phyloP scores from a whole-genome alignment of 73 alveolate genomes.

The Effrenium voratum region DNA sequence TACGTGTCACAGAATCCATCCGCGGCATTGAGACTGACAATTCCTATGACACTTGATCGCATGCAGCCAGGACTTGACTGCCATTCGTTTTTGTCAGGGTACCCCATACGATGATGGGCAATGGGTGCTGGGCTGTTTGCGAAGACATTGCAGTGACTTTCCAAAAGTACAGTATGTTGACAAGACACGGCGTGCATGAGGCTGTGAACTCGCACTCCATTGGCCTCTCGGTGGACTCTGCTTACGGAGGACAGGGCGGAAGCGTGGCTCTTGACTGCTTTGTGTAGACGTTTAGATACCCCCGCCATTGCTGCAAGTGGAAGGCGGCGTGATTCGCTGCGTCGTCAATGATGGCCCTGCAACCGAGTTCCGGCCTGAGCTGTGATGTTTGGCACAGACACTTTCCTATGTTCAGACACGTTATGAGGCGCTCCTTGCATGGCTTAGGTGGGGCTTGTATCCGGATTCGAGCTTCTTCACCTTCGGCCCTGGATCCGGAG shows the following conservation, averaged over 20 bases:
- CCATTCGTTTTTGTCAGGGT: too few species aligned
- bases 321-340: conserved; percentile 72
- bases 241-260: conserved; percentile 23
- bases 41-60: conserved; percentile 21
- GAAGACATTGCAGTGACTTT: too few species aligned
- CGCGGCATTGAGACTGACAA: conserved; percentile 55
- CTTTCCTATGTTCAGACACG: not conserved
- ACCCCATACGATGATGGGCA: too few species aligned
- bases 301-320: not conserved
- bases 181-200: too few species aligned
- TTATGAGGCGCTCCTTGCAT: not conserved
- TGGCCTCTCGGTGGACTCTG: conserved; percentile 56
- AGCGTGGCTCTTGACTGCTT: not conserved
- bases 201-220: conserved; percentile 45
- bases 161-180: too few species aligned
- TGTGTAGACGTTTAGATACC: not conserved
- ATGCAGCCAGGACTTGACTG: not conserved
- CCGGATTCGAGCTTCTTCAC: conserved; percentile 64
- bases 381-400: not conserved
- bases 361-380: not conserved
- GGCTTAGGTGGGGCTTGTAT: conserved; percentile 26
- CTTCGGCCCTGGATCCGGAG: conserved; percentile 58
- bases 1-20: conserved; percentile 52
- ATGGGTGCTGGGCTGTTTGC: too few species aligned
- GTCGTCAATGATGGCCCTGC: conserved; percentile 64